Percentiles rank a stretch among this genome's conserved stretches.
Conservation (phyloP, 441 rosid species). For the Manihot esculenta region DNA sequence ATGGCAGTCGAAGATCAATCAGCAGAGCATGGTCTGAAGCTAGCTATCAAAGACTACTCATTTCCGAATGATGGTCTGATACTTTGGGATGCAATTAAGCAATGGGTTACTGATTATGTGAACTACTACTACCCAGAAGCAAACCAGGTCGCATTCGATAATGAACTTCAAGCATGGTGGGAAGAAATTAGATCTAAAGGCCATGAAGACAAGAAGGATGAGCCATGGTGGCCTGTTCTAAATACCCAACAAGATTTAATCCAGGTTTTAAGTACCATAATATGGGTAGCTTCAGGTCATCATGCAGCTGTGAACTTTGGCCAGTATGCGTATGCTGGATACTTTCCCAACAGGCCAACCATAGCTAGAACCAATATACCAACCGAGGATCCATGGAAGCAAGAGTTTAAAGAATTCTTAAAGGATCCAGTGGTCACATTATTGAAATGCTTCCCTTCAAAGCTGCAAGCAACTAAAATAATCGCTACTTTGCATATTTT, state of each 20-base stretch:
- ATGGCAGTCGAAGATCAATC: slow-evolving; percentile 53
- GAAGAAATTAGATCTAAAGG: slow-evolving; percentile 32
- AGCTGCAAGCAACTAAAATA: slow-evolving; percentile 53
- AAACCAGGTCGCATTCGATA: slow-evolving; percentile 26
- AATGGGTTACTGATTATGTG: slow-evolving; percentile 59
- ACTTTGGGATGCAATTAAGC: slow-evolving; percentile 51
- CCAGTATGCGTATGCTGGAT: slow-evolving; percentile 55
- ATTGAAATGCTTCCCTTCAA: slow-evolving; percentile 47
- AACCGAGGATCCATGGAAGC: slow-evolving; percentile 36
- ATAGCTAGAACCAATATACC: slow-evolving; percentile 54
- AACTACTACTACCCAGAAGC: slow-evolving; percentile 45
- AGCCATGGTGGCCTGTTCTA: slow-evolving; percentile 39
- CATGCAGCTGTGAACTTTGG: slow-evolving; percentile 62
- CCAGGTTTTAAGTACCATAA: slow-evolving; percentile 43
- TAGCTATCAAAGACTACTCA: slow-evolving; percentile 58
- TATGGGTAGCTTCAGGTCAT: slow-evolving; percentile 54
- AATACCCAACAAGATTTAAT: slow-evolving; percentile 37
- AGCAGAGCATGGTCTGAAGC: slow-evolving; percentile 47
- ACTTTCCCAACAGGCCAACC: slow-evolving; percentile 65
- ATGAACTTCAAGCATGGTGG: slow-evolving; percentile 41
- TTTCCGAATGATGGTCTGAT: slow-evolving; percentile 57
- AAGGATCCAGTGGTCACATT: no score
- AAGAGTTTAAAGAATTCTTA: no score
- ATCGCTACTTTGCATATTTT: slow-evolving; percentile 54
- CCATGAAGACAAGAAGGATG: slow-evolving; percentile 38